A percentile compares a stretch with the other conserved stretches of the same genome.
These are phyloP conservation scores for Nyctanthes arbortristis DNA, from an alignment of 257 asterid species.

Conservation along the genomic window DNA sequence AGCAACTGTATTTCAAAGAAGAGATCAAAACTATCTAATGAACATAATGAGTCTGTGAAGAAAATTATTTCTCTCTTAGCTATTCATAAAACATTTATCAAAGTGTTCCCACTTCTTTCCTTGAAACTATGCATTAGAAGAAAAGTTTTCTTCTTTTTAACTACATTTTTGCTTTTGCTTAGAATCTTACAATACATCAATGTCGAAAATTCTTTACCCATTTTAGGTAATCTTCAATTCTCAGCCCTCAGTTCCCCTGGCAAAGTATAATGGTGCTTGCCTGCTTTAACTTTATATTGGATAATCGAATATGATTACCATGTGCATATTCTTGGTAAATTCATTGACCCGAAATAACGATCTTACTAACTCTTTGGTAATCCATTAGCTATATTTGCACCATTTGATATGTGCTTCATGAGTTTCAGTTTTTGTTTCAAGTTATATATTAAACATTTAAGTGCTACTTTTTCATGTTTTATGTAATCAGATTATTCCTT, in stretches of 20 bases:
- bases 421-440: not conserved
- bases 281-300: too few relatives aligned
- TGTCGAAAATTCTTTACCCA: not conserved
- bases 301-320: too few relatives aligned
- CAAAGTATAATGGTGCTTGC: not conserved
- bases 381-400: not conserved
- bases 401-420: not conserved
- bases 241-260: not conserved
- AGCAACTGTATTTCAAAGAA: not conserved
- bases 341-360: too few relatives aligned
- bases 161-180: not conserved
- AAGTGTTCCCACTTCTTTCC: not conserved
- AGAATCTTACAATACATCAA: not conserved
- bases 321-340: too few relatives aligned
- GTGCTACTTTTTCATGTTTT: not conserved
- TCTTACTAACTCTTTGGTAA: not conserved
- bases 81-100: not conserved
- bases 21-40: not conserved
- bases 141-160: not conserved
- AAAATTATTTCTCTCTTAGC: conserved; percentile 9
- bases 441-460: too few relatives aligned
- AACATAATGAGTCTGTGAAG: not conserved
- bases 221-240: not conserved
- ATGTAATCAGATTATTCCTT: not conserved
- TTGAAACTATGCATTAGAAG: conserved; percentile 7